Evolutionary conservation across 495 filamentous ascomycete species (phyloP), one percentile per base, ranked within the genome.

Genomic region (Tuber indicum): DNA sequence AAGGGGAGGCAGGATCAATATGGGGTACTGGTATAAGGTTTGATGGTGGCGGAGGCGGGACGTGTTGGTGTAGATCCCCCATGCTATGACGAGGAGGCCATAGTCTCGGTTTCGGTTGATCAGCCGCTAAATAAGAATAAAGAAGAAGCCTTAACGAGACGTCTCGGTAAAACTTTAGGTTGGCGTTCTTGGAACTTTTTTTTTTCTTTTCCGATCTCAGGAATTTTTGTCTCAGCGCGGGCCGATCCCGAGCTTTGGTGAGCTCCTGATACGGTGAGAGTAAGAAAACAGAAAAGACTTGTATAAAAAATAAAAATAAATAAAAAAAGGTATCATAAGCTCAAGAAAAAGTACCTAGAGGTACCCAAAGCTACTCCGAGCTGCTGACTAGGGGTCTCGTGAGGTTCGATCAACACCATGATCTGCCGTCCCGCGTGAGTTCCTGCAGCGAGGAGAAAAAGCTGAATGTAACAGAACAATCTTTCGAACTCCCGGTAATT

Each of bases 51-150:
- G 58, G n/a, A 32, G 58, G 58, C 58, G 58, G 58, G 58, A 17
- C 32, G 58, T 66, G 58, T 26, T 58, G 52, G 52, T 49, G 47
- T 66, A 58, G 77, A 80, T 72, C 71, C 72, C 52, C 77, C 72
- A 76, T 80, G 77, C 78, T 70, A 79, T 80, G 79, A 79, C 77
- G 77, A 74, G 76, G 76, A 80, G 52, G 77, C 74, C 74, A 80
- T 79, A 79, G 58, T 66, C 78, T 79, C 74, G 78, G 78, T 79
- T 80, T 77, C 74, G 70, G 74, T 71, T 72, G 78, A 80, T 80
- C 78, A 79, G 71, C 44, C 46, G 77, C 78, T 78, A 80, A 80
- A 78, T 71, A 66, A 66, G 26, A 32, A 66, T 66, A 66, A 66
- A 66, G 58, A 66, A 66, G 26, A 66, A 66, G 26, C 58, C 26